Base-by-base conservation (phyloP, 2,329 filamentous ascomycete species). In the Cytospora paraplurivora region DNA sequence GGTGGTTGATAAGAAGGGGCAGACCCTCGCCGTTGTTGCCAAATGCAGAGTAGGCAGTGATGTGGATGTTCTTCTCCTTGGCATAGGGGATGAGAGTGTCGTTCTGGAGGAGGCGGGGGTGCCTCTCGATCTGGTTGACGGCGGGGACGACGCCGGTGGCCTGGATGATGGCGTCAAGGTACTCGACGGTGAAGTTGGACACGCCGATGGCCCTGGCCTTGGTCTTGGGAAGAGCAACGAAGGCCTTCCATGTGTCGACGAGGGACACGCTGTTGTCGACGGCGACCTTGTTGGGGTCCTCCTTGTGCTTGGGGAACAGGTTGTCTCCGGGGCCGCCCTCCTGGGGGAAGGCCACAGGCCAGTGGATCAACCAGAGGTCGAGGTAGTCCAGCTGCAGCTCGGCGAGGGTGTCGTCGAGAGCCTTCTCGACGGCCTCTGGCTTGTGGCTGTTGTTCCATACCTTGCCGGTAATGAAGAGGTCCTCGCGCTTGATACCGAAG, bases 141-240 rank as follows among this genome's bases (percentile, higher is more conserved):
- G 86, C 87, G 62, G 79, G 79, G 71, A 78, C 72, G 75, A 84
- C 84, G 70, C 85, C 84, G 69, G 82, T 84, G 62, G 78, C 85
- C 47, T 81, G 78, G 73, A 85, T 81, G 69, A 88, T 71, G 56
- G 79, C 77, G 70, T 88, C 79, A 69, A 88, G 75, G 68, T 78
- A 75, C 74, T 83, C 82, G 73, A 89, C 84, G 71, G 80, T 83
- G 71, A 90, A 91, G 81, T 92, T 92, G 75, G 88, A 90, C 67
- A 92, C 87, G 72, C 88, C 88, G 69, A 91, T 85, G 76, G 88
- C 85, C 73, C 82, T 82, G 68, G 83, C 85, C 74, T 89, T 89
- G 68, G 77, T 79, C 68, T 81, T 84, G 65, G 83, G 82, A 17
- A 88, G 82, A 2, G 38, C 59, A 59, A 53, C 56, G 64, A 55